Base-by-base conservation (phyloP, 176 grass and related monocot genomes). In the Phoenix roebelenii region DNA sequence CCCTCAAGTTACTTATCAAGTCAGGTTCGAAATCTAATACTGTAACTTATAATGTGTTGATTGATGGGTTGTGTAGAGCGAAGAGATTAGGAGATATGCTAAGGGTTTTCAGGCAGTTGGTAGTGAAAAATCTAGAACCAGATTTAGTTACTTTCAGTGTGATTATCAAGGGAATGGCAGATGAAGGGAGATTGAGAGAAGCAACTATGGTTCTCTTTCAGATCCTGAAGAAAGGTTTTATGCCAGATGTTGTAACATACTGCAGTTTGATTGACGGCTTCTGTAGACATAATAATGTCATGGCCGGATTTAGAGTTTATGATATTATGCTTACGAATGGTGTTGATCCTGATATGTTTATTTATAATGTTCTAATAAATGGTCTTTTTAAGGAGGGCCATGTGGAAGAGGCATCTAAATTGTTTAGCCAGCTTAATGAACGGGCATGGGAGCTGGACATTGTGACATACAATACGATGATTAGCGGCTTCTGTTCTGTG, bases 301-400 rank as follows among this genome's bases (percentile, higher is more conserved):
- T 44, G 35, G 35, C 9, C 14, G 35, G 35, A 44, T 44, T 44
- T 44, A 44, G 35, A 14, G 35, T 44, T 44, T 44, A 44, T 12
- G 35, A 44, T 44, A 44, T 44, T 9, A 44, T 44, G 35, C 35
- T 54, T 20, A 67, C 7, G 30, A 54, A 55, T 55, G 64, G 50
- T 55, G 51, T 55, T 32, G 20, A 67, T 6, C 64, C 51, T 54
- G 64, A 67, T 55, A 54, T 55, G 3, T 35, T 55, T 55, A 30
- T 67, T 55, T 67, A 67, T 67, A 67, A 67, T 67, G 25, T 67
- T 19, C 64, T 67, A n/a, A 55, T 67, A 23, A 67, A 67, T 55
- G 51, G 50, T 28, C 64, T 67, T 54, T 55, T 67, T 51, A 67
- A 54, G 51, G 51, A 67, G 64, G 51, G 64, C 3, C 51, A 19